Conservation (phyloP, 1,284 basidiomycete genomes). For the Termitomyces sp. region DNA sequence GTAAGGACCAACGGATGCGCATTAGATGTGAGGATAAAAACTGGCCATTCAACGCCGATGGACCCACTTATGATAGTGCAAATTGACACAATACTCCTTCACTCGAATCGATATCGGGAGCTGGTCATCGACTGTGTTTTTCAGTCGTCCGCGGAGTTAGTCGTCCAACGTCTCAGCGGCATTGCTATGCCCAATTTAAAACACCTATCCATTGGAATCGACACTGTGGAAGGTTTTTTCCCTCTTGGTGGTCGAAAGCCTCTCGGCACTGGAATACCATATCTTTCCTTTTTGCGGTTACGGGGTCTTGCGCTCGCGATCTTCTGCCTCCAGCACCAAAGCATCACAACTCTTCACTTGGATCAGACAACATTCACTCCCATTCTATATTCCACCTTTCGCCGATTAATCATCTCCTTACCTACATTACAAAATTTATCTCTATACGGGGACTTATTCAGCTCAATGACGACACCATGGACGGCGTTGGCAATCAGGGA, state of each 20-base stretch:
- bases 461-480: constrained; percentile 13
- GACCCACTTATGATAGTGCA: constrained; percentile 18
- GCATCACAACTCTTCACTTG: constrained; percentile 36
- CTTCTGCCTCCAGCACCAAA: constrained; percentile 31
- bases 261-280: constrained; percentile 26
- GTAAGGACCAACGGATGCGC: constrained; percentile 27
- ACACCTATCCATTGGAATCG: constrained; percentile 31
- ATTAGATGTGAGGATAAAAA: constrained; percentile 30
- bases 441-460: constrained; percentile 34
- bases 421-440: constrained; percentile 31
- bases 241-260: constrained; percentile 1
- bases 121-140: constrained; percentile 25
- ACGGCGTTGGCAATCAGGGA: constrained; percentile 12
- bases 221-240: constrained; percentile 20
- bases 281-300: constrained; percentile 33
- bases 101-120: constrained; percentile 31
- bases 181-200: constrained; percentile 27
- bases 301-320: constrained; percentile 30
- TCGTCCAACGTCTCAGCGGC: constrained; percentile 25
- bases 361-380: constrained; percentile 33
- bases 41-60: constrained; percentile 1
- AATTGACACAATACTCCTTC: constrained; percentile 24
- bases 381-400: constrained; percentile 27
- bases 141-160: constrained; percentile 22
- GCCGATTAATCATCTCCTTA: constrained; percentile 26